Evolutionary conservation across 1,139 yeast species (phyloP).

Genomic region (Candida labiduridarum): DNA sequence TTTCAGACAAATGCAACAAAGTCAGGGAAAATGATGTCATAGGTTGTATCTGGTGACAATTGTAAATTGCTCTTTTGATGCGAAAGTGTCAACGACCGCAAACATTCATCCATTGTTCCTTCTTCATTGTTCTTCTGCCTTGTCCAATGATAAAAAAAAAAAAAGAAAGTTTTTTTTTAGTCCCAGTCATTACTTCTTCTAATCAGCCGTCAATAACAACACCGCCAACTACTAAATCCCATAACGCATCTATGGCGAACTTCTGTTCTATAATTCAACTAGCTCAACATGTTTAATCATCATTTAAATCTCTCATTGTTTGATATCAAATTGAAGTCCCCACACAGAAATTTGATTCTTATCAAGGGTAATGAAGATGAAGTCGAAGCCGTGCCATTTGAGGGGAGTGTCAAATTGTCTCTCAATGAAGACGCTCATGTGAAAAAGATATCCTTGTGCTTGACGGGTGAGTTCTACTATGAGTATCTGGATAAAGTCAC

Average conservation of each 20-base stretch:
- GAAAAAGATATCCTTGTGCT: slow-evolving; percentile 45
- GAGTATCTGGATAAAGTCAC: slow-evolving; percentile 51
- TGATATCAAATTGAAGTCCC: slow-evolving; percentile 46
- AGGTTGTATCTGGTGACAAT: too few relatives aligned
- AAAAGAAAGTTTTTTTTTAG: too few relatives aligned
- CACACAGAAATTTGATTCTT: slow-evolving; percentile 54
- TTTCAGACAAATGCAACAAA: too few relatives aligned
- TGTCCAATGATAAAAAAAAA: too few relatives aligned
- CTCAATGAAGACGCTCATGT: slow-evolving; percentile 54
- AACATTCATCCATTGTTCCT: too few relatives aligned
- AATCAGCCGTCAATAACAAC: too few relatives aligned
- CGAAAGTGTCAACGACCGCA: too few relatives aligned
- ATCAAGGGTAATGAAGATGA: slow-evolving; percentile 62
- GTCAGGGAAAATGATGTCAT: too few relatives aligned
- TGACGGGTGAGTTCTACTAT: slow-evolving; percentile 57
- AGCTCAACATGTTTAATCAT: slow-evolving; percentile 26
- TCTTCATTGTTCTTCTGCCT: too few relatives aligned
- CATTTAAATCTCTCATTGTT: slow-evolving; percentile 30
- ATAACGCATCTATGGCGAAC: neutral
- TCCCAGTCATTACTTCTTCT: too few relatives aligned
- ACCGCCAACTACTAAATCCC: neutral
- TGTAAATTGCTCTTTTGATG: too few relatives aligned
- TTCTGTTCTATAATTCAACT: neutral
- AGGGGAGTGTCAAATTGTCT: slow-evolving; percentile 60
- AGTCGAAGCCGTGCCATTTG: slow-evolving; percentile 52